These are phyloP conservation scores for Podospora sp. DNA, from an alignment of 495 filamentous ascomycete species.

Conservation along the genomic window DNA sequence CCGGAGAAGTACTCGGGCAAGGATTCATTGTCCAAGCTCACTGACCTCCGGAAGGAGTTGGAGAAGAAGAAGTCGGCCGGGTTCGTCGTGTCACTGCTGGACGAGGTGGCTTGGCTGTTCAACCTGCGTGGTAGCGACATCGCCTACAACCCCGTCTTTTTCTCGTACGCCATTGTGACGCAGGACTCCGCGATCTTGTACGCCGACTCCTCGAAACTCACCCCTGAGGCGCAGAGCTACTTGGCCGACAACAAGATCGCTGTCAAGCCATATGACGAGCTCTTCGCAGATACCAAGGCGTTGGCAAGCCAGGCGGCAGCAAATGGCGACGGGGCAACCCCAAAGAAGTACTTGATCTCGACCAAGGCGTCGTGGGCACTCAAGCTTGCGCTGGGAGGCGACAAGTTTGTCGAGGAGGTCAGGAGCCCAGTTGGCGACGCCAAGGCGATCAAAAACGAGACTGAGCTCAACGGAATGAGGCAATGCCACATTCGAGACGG, in stretches of 20 bases:
- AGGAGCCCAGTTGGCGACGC: slow-evolving; percentile 89
- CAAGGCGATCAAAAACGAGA: slow-evolving; percentile 96
- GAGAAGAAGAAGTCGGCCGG: slow-evolving; percentile 88
- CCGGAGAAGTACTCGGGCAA: slow-evolving; percentile 79
- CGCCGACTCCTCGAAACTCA: slow-evolving; percentile 78
- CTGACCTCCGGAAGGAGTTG: slow-evolving; percentile 85
- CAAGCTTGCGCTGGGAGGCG: slow-evolving; percentile 84
- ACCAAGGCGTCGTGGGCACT: slow-evolving; percentile 94
- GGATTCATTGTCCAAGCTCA: slow-evolving; percentile 77
- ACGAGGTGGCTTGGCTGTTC: slow-evolving; percentile 98
- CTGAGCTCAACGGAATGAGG: slow-evolving; percentile 89
- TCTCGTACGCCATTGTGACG: slow-evolving; percentile 92
- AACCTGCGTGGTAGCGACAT: slow-evolving; percentile 97
- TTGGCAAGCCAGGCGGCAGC: slow-evolving; percentile 53
- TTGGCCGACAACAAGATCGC: slow-evolving; percentile 68
- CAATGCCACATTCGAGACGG: slow-evolving; percentile 94
- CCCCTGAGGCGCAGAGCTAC: slow-evolving; percentile 66
- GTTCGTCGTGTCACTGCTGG: slow-evolving; percentile 92
- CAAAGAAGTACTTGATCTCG: slow-evolving; percentile 81
- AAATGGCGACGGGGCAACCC: slow-evolving; percentile 34
- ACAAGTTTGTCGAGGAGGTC: slow-evolving; percentile 80
- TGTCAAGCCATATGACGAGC: slow-evolving; percentile 80
- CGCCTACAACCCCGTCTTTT: slow-evolving; percentile 98
- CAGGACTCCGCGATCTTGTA: slow-evolving; percentile 81
- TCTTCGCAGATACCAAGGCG: slow-evolving; percentile 75